A percentile compares a stretch with the other conserved stretches of the same genome.
Conservation (phyloP, 306 rosid genomes). For the Aeschynomene evenia region DNA sequence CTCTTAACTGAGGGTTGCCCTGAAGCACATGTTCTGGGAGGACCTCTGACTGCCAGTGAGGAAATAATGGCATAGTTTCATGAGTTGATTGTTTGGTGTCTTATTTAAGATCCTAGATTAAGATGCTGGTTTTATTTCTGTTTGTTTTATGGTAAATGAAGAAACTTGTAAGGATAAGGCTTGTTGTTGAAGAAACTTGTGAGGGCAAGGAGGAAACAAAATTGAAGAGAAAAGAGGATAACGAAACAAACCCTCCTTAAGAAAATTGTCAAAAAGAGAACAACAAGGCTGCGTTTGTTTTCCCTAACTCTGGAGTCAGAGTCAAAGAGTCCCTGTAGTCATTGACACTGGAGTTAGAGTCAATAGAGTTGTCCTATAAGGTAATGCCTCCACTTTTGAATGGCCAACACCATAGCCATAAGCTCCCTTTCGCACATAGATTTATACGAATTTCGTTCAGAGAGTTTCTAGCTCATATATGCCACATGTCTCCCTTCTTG, state of each 20-base stretch:
- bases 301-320: too few species aligned
- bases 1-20: not conserved
- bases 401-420: too few species aligned
- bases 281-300: too few species aligned
- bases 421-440: too few species aligned
- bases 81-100: not conserved
- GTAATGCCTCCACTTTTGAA: too few species aligned
- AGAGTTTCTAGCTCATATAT: too few species aligned
- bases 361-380: too few species aligned
- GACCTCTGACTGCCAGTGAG: not conserved
- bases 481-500: too few species aligned
- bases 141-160: not conserved
- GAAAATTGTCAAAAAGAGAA: not conserved
- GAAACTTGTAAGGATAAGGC: not conserved
- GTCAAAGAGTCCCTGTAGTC: too few species aligned
- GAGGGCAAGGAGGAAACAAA: not conserved
- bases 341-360: too few species aligned
- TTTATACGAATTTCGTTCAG: too few species aligned
- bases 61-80: not conserved
- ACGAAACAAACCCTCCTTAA: not conserved
- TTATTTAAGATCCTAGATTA: not conserved
- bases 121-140: not conserved
- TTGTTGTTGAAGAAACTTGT: too few species aligned
- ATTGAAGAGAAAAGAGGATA: not conserved
- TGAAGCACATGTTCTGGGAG: not conserved